Percentiles rank a stretch among this genome's conserved stretches.
Evolutionary conservation across 2,329 filamentous ascomycete species (phyloP).

Genomic region (Neopestalotiopsis sp.): DNA sequence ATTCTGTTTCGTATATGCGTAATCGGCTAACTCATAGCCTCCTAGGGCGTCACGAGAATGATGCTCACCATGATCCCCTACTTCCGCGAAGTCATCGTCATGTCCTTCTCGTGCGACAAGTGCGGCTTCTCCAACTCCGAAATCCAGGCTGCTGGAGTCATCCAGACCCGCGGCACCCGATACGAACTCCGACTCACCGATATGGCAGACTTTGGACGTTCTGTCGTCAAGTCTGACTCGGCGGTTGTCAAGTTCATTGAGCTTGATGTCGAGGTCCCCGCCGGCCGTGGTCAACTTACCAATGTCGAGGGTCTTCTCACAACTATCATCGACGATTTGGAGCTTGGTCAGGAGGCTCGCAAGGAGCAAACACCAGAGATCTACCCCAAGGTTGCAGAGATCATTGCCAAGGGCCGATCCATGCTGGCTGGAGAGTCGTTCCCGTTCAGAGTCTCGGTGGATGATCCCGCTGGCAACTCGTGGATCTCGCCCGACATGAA

Average conservation of each 20-base stretch:
- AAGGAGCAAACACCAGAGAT: slow-evolving; percentile 81
- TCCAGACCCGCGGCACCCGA: slow-evolving; percentile 86
- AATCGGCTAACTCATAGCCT: not conserved
- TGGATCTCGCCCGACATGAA: slow-evolving; percentile 90
- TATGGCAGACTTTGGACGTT: slow-evolving; percentile 77
- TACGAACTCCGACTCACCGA: slow-evolving; percentile 82
- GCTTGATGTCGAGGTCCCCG: slow-evolving; percentile 89
- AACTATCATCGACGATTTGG: slow-evolving; percentile 80
- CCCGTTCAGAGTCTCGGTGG: slow-evolving; percentile 86
- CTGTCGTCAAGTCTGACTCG: slow-evolving; percentile 91
- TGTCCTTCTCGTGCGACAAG: slow-evolving; percentile 93
- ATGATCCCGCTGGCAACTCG: slow-evolving; percentile 94
- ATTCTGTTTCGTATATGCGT: not conserved
- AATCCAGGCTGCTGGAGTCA: slow-evolving; percentile 88
- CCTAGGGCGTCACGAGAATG: slow-evolving; percentile 80
- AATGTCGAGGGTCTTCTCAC: slow-evolving; percentile 90
- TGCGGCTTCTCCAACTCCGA: slow-evolving; percentile 92
- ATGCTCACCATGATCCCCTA: slow-evolving; percentile 93
- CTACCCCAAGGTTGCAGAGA: slow-evolving; percentile 75
- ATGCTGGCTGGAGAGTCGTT: slow-evolving; percentile 82
- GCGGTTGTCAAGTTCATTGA: slow-evolving; percentile 88
- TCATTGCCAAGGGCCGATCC: slow-evolving; percentile 75
- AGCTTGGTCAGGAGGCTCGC: slow-evolving; percentile 80
- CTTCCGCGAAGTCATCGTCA: slow-evolving; percentile 96
- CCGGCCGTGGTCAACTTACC: slow-evolving; percentile 87